Base-by-base conservation (phyloP, 352 stramenopile genomes). In the Pythium aquatile region DNA sequence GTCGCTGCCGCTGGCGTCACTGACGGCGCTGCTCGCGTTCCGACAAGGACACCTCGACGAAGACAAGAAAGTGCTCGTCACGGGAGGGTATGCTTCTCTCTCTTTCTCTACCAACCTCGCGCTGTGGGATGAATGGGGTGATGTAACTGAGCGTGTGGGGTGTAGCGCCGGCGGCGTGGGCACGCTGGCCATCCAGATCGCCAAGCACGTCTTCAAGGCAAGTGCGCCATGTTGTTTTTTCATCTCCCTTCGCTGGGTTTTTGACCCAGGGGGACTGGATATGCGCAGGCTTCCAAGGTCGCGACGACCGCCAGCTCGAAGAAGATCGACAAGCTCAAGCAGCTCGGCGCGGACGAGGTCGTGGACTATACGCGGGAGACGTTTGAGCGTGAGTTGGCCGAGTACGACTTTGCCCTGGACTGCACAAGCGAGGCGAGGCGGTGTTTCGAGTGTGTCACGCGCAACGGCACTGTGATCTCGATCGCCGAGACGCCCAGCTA, bases 361-460 rank as follows among this genome's bases (percentile, higher is more conserved):
- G 69, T 94, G 2, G 81, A 94, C 66, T 92, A 91, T 66, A 72
- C 55, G 26, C 77, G 81, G 32, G 73, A 91, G 17, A 71, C 63
- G 1, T 94, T 91, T 58, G 85, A 94, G 44, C 72, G 69, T 16
- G 78, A 90, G 29, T 61, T 91, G 20, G 72, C 72, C 37, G 85
- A 91, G 55, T 91, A 87, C 61, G 85, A 94, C 63, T 89, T 90
- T 56, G 81, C 83, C 30, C 54, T 94, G 28, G 85, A 94, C 60
- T 90, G 79, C 71, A 92, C 85, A 1, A 78, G 67, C 53, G 85
- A 94, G 74, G 66, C 79, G 1, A 83, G 72, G 55, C 69, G 78
- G 54, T 91, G 82, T 55, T 80, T 91, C 33, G 78, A 89, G 37
- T 91, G 79, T 42, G 57, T 91, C 42, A 87, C 75, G 10, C 73